Percentiles rank a stretch among this genome's conserved stretches.
phyloP scores from a whole-genome alignment of 768 basidiomycete species.

The Naematelia encephala region DNA sequence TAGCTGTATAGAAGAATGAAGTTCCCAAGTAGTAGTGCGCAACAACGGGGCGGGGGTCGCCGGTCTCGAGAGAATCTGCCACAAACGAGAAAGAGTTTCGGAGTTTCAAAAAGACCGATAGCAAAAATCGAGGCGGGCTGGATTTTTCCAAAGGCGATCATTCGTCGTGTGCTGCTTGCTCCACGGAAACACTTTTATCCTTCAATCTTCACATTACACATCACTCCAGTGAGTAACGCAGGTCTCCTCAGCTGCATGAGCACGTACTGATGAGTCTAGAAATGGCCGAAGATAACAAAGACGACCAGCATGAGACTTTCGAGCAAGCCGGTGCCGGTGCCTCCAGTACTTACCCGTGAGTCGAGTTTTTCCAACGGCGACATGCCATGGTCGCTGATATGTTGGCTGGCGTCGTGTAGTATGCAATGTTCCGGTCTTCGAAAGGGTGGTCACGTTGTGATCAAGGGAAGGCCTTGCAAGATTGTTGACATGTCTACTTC shows the following conservation, averaged over 20 bases:
- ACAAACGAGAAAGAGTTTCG: not conserved
- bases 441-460: slow-evolving; percentile 70
- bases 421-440: slow-evolving; percentile 86
- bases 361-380: slow-evolving; percentile 3
- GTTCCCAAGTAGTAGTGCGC: no score
- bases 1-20: no score
- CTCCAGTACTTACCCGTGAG: slow-evolving; percentile 50
- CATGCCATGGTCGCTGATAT: no score
- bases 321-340: slow-evolving; percentile 63
- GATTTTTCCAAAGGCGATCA: not conserved
- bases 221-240: not conserved
- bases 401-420: slow-evolving; percentile 46
- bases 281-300: slow-evolving; percentile 77
- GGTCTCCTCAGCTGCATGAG: no score
- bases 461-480: slow-evolving; percentile 97
- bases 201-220: not conserved
- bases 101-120: slow-evolving; percentile 7
- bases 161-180: not conserved
- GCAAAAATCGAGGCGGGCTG: not conserved
- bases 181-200: not conserved
- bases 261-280: slow-evolving; percentile 11
- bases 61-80: not conserved
- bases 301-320: slow-evolving; percentile 82
- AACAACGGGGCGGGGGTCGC: not conserved
- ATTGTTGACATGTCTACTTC: slow-evolving; percentile 96